These are phyloP conservation scores for Clonostachys rosea DNA, from an alignment of 2,329 filamentous ascomycete genomes.

Conservation along the genomic window DNA sequence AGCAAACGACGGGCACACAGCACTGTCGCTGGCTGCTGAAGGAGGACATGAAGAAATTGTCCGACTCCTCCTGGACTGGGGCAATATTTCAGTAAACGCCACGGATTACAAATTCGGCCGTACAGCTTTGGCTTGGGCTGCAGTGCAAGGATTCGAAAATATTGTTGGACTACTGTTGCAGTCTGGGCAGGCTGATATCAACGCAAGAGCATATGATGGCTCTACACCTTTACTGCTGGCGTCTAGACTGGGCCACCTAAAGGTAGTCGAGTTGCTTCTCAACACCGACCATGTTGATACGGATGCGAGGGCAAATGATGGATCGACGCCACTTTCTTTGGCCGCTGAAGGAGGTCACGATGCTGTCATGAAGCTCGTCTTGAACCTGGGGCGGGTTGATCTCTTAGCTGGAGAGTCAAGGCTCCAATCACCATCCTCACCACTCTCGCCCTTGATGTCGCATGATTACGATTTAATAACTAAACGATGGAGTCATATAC, in stretches of 20 bases:
- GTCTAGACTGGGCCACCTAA: background rate
- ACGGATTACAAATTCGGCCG: too few species aligned
- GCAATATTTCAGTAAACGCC: too few species aligned
- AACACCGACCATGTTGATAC: background rate
- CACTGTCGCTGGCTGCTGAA: background rate
- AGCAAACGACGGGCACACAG: background rate
- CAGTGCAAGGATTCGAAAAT: too few species aligned
- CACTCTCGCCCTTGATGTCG: too few species aligned
- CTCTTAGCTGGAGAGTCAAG: too few species aligned
- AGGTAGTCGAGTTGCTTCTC: background rate
- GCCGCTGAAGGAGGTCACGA: background rate
- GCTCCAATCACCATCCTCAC: too few species aligned
- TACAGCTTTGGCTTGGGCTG: too few species aligned
- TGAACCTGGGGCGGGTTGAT: background rate
- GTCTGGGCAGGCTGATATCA: background rate
- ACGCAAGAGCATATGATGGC: background rate
- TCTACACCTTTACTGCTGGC: background rate
- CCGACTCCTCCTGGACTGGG: background rate
- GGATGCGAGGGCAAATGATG: background rate
- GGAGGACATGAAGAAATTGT: background rate
- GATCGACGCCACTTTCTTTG: background rate
- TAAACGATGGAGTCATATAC: too few species aligned
- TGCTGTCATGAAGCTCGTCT: background rate
- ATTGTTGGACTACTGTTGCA: background rate
- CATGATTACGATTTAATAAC: too few species aligned